Evolutionary conservation across 495 filamentous ascomycete genomes (phyloP).

Genomic region (Daldinia bambusicola): DNA sequence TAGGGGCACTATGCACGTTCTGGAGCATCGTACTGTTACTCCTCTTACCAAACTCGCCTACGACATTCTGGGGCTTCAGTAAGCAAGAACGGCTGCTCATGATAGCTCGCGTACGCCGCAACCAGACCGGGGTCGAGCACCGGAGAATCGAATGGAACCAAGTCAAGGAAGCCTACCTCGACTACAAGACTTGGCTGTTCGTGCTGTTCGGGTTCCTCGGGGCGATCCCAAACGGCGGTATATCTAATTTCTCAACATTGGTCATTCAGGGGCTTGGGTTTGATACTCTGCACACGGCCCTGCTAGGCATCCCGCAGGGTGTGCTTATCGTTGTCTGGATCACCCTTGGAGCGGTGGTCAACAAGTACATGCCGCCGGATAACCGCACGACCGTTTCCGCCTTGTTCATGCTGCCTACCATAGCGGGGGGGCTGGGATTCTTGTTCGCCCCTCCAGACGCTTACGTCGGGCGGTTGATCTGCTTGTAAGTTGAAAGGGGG

Average conservation of each 20-base stretch:
- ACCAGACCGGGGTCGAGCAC: conserved; percentile 24
- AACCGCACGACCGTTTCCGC: conserved; percentile 17
- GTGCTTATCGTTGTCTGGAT: not conserved
- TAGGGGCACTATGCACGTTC: conserved; percentile 29
- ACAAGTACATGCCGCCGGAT: conserved; percentile 13
- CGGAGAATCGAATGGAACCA: conserved; percentile 16
- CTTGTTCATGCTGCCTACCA: conserved; percentile 21
- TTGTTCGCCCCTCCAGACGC: not conserved
- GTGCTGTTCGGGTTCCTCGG: conserved; percentile 15
- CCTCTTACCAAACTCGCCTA: conserved; percentile 35
- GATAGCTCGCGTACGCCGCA: conserved; percentile 23
- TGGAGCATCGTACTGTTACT: conserved; percentile 29
- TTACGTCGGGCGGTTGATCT: not conserved
- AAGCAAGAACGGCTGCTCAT: conserved; percentile 25
- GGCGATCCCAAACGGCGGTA: conserved; percentile 16
- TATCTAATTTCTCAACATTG: conserved; percentile 13
- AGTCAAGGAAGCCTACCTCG: conserved; percentile 17
- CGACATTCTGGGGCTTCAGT: conserved; percentile 27
- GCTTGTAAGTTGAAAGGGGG: not conserved
- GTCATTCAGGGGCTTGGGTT: conserved; percentile 22
- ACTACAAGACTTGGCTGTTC: conserved; percentile 20
- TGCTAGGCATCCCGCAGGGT: conserved; percentile 15
- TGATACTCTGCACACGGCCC: conserved; percentile 12
- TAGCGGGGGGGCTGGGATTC: conserved; percentile 15
- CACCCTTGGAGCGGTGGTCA: conserved; percentile 6